Base-by-base conservation (phyloP, 78 protist species). In the Guillardia theta region DNA sequence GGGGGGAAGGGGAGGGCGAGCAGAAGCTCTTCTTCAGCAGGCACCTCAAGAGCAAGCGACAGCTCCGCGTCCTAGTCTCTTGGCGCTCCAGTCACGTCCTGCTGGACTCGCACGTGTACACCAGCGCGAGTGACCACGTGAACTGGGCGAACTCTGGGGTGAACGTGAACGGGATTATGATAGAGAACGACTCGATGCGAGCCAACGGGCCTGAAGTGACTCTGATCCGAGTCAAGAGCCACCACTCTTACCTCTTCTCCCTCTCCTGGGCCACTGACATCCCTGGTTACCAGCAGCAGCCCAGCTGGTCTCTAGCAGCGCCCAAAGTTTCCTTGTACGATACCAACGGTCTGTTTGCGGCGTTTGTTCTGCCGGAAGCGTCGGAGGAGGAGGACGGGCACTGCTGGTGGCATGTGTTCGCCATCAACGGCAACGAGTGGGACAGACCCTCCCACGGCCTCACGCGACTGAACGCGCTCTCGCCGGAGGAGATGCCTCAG, bases 381-480 rank as follows among this genome's bases (percentile, higher is more conserved):
- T 12, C 46, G 8, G 46, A 70, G 41, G 83, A 43, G 0, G 22
- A 15, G 36, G 36, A 24, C n/a, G 83, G 41, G 0, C n/a, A 22
- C 36, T 33, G 41, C 27, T 70, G 83, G 83, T 70, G 83, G 83
- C 83, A 70, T 70, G 83, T 70, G 21, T 70, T 70, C 36, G 83
- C 83, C 0, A 3, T 70, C 41, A 43, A 70, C 6, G 6, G 36
- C 1, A 12, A 24, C 83, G 4, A 36, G 83, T 70, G 83, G 83
- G 41, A 24, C 21, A 33, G 12, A 6, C 83, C 83, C 4, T 36
- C 46, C 1, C 83, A 70, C 41, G 83, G 83, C 8, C 0, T 70
- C 41, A 36, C 15, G 0, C 83, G 83, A 1, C 46, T 70, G 45
- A 70, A 70, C 41, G 46, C n/a, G 41, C 83, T 70, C 45, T 70